Evolutionary conservation across 352 stramenopile genomes (phyloP).

Genomic region (Globisporangium lucens): DNA sequence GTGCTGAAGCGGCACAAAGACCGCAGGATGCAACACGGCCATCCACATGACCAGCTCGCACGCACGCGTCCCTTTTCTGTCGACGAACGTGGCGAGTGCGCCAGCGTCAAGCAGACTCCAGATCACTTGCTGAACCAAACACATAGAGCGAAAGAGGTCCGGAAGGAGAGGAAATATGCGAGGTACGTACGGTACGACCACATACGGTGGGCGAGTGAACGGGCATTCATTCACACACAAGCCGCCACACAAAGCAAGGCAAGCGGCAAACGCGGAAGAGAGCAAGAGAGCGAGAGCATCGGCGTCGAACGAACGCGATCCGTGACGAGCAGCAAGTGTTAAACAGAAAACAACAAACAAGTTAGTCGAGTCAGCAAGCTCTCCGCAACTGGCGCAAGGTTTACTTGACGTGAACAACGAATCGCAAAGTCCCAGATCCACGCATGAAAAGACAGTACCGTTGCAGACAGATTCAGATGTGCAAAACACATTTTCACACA

Average conservation of each 20-base stretch:
- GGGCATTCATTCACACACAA: neutral
- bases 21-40: constrained; percentile 23
- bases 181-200: neutral
- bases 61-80: constrained; percentile 35
- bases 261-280: neutral
- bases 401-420: neutral
- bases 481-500: neutral
- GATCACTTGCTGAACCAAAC: constrained; percentile 22
- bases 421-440: neutral
- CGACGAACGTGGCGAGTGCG: constrained; percentile 22
- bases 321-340: constrained; percentile 6
- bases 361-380: constrained; percentile 1
- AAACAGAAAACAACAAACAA: neutral
- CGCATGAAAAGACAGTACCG: neutral
- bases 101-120: constrained; percentile 26
- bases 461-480: neutral
- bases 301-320: neutral
- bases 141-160: constrained; percentile 1
- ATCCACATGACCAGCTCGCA: constrained; percentile 36
- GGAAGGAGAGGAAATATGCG: neutral
- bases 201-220: neutral
- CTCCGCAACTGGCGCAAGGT: neutral
- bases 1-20: constrained; percentile 33
- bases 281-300: neutral
- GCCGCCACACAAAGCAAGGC: too few species aligned